Percentiles rank a stretch among this genome's conserved stretches.
Conservation (phyloP, 345 rosid species). For the Syzygium aqueum region DNA sequence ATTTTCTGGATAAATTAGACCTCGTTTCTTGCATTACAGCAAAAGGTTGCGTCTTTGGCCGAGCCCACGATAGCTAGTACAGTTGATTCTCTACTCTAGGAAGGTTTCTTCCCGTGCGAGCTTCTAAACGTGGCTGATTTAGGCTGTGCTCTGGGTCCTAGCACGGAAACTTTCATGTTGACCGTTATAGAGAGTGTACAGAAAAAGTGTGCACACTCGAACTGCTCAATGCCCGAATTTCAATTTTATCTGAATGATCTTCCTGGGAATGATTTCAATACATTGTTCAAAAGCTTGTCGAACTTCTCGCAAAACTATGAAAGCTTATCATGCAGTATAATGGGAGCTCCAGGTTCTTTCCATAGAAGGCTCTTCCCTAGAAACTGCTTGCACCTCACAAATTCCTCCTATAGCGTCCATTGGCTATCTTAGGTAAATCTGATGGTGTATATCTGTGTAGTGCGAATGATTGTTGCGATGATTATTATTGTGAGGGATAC, state of each 20-base stretch:
- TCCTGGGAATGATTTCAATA: constrained; percentile 16
- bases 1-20: not conserved
- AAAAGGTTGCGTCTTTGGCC: not conserved
- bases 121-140: constrained; percentile 10
- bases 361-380: constrained; percentile 11
- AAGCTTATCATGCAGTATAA: not conserved
- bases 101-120: not conserved
- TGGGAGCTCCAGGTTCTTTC: constrained; percentile 17
- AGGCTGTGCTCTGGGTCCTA: constrained; percentile 11
- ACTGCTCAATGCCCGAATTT: not conserved
- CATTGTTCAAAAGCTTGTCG: constrained; percentile 1
- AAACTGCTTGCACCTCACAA: constrained; percentile 2
- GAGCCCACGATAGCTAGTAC: constrained; percentile 2
- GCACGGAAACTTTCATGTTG: not conserved
- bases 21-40: not conserved
- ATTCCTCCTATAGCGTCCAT: constrained; percentile 13
- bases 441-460: not conserved
- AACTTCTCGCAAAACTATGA: not conserved
- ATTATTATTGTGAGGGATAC: not conserved
- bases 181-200: not conserved
- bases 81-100: not conserved
- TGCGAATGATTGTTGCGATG: not conserved
- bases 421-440: constrained; percentile 19
- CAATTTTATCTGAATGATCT: constrained; percentile 16
- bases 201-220: not conserved